Evolutionary conservation across 345 rosid species (phyloP), one percentile per base, ranked within the genome.

Genomic region (Populus pruinosa): DNA sequence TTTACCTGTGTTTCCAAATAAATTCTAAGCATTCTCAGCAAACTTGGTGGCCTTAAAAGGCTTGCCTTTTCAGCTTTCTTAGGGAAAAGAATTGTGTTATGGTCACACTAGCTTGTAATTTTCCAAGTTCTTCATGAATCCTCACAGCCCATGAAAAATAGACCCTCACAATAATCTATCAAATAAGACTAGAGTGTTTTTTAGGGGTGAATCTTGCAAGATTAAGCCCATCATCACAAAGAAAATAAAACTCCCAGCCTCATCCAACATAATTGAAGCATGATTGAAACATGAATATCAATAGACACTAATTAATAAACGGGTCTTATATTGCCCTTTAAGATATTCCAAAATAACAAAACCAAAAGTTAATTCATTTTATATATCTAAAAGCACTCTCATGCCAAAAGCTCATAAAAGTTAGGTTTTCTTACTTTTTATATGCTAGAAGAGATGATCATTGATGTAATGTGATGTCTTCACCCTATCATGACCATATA

Each of bases 401-500:
- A 41, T 23, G 14, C 13, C 29, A 5, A 65, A 77, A 44, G 69
- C 29, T 67, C 56, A 44, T 9, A 70, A 31, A 29, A 16, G 21
- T 59, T 41, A 10, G 7, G 23, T 31, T 50, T 35, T 69, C 81
- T 78, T 67, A 82, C 85, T 78, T 79, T 78, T 82, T 23, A 82
- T 69, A 67, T 82, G 82, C 70, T 82, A 79, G 78, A 78, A 82
- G 29, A 82, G 69, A 74, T 82, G 73, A 55, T 78, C 85, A 70
- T 70, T 78, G 21, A 82, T 49, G 27, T 69, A 82, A 17, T 82
- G 76, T 1, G 85, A 78, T 63, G 85, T 82, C 76, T 82, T 82
- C 82, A 82, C 23, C 31, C 85, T 82, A 41, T 82, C 82, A 66
- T 78, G 85, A 35, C 85, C 85, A 82, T 82, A 82, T 49, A 82